Evolutionary conservation across 2,329 filamentous ascomycete species (phyloP), one percentile per base, ranked within the genome.

Genomic region (Massarina eburnea): DNA sequence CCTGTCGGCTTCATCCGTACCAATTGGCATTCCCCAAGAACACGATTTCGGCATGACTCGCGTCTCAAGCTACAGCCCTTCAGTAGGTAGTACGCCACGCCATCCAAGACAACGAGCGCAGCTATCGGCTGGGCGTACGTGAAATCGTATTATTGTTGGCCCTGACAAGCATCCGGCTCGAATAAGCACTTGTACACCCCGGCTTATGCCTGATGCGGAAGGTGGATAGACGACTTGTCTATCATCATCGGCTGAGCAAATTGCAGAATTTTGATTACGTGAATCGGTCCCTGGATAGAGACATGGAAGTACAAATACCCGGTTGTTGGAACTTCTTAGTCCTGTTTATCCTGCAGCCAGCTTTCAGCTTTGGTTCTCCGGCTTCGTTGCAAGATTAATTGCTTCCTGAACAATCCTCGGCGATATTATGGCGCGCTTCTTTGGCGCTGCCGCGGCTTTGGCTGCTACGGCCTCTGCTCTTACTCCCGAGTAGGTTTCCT

Each of bases 391-490:
- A 14, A 14, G n/a, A 14, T 30, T 30, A 30, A 7, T 30, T 30
- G 6, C 5, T n/a, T n/a, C 5, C 27, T 30, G 12, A 8, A 14
- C 12, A 14, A 30, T n/a, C n/a, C n/a, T n/a, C 27, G 27, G 27
- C 12, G 38, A 54, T 43, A 61, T 43, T 52, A 70, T 70, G 66
- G 58, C 61, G 58, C 64, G 65, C 50, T 67, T 60, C 50, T 51
- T 66, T 39, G 56, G 59, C 45, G 56, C 67, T 49, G 57, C 55
- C 43, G 56, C 62, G 35, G 65, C 62, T 45, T 61, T 70, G 57
- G 64, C 60, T 54, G 61, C 60, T 43, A 60, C 61, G 17, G 55
- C 59, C 42, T 58, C 57, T 49, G 64, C 63, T 10, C 49, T 70
- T 32, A 70, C 66, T 36, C 66, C 66, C 38, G 58, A 67, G 66